Base-by-base conservation (phyloP, 164 flowering plant species). In the Vitis cinerea region DNA sequence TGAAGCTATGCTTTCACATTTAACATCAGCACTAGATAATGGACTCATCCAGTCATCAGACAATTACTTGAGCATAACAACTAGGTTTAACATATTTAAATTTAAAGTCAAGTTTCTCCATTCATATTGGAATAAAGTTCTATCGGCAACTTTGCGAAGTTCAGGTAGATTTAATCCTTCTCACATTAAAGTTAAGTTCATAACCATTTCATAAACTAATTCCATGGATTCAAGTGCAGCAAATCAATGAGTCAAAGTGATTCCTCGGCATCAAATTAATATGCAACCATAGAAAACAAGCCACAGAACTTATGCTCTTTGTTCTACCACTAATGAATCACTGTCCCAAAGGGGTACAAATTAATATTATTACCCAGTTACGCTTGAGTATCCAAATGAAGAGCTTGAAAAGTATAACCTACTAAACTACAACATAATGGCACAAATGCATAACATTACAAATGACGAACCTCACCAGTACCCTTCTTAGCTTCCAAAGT, bases 401-500 rank as follows among this genome's bases (percentile, higher is more conserved):
- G 47, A 61, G 16, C 44, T 23, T 4, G 51, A 50, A 64, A 63
- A 49, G 31, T 49, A 50, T 64, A n/a, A 13, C 31, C 2, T 5
- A 5, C 31, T 48, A 49, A 47, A 64, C 17, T n/a, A 37, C 57
- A 54, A 54, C 57, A 37, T 37, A 37, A 37, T 37, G 44, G 29
- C 15, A 4, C 8, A 49, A 64, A 57, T 2, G 16, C 51, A 52
- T 14, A 19, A 59, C 27, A 8, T 16, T 5, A 53, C 8, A 65
- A 59, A 4, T 48, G 69, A 88, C 94, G 78, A 82, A 92, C 99
- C 99, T 95, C 97, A 82, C 92, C 92, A 75, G 87, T 73, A 72
- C 84, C 94, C 96, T 86, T 90, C 88, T 85, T 93, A 59, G 89
- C 88, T 86, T 90, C 86, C 80, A 95, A 79, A 60, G 97, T 85